Percentiles rank a stretch among this genome's conserved stretches.
Conservation (phyloP, 129 eudicot species). For the Pittosporum tobira region DNA sequence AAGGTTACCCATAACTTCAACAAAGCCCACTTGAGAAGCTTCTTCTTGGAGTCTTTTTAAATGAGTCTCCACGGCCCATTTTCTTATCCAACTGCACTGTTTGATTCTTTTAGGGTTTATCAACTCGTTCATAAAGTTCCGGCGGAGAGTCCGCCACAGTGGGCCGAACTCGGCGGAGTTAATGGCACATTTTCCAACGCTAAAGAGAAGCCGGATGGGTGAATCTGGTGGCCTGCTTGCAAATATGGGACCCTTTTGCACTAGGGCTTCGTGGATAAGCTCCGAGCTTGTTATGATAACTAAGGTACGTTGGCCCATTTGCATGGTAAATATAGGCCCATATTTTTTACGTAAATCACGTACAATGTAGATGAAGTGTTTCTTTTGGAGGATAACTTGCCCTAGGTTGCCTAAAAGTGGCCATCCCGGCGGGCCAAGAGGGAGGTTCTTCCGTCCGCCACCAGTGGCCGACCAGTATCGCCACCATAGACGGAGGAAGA, state of each 20-base stretch:
- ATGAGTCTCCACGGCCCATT: constrained; percentile 87
- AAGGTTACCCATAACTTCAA: constrained; percentile 78
- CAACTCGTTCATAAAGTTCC: constrained; percentile 85
- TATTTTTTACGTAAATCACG: constrained; percentile 68
- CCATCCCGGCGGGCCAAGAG: constrained; percentile 98
- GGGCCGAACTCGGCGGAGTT: constrained; percentile 96
- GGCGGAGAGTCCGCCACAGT: constrained; percentile 71
- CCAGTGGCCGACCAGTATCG: constrained; percentile 26
- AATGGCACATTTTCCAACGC: constrained; percentile 89
- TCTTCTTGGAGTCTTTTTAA: constrained; percentile 44
- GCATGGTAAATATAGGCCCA: constrained; percentile 94
- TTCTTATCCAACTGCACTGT: constrained; percentile 80
- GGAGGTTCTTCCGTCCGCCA: constrained; percentile 37
- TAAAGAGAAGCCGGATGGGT: constrained; percentile 73
- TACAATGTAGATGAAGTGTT: constrained; percentile 70
- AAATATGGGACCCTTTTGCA: constrained; percentile 58
- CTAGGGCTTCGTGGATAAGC: constrained; percentile 90
- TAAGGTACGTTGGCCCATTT: constrained; percentile 92
- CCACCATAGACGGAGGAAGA: constrained; percentile 61
- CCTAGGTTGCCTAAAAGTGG: constrained; percentile 78
- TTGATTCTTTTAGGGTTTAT: constrained; percentile 71
- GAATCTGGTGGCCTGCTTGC: constrained; percentile 91
- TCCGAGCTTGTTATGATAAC: constrained; percentile 73
- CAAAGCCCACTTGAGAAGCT: constrained; percentile 37
- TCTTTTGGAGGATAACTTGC: constrained; percentile 75